Evolutionary conservation across 768 basidiomycete species (phyloP), one percentile per base, ranked within the genome.

Genomic region (Pleurotus cornucopiae): DNA sequence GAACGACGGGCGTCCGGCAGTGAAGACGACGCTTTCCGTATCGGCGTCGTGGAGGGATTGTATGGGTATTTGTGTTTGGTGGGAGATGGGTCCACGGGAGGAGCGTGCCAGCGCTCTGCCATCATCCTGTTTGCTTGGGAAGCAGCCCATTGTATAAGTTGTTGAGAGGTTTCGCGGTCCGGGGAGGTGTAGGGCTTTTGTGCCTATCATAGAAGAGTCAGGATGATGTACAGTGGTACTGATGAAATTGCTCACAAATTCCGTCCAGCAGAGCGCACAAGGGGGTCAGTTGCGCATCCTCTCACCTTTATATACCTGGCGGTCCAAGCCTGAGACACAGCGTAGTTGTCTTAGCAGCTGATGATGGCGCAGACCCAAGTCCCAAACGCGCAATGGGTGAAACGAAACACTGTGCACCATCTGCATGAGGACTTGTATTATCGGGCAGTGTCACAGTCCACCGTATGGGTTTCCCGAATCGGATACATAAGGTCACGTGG

Each of bases 241-340:
- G 51, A 23, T 16, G 48, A 20, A 9, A 2, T 39, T 53, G 43
- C 51, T 20, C 39, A 53, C 51, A 53, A 53, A 53, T 39, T 53
- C 51, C 39, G 51, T 39, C 51, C 51, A 53, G 51, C 51, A 53
- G 51, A 53, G 51, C 51, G 51, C 51, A 53, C 51, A 53, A 53
- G 51, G 38, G 41, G 41, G 51, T n/a, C 38, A 14, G 48, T 49
- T 49, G 16, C 34, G 25, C 14, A 11, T 20, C 48, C 23, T 14
- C 34, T 16, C 14, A 3, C 21, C 48, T 25, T 53, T 53, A 53
- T 53, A 53, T 53, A 53, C 51, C 20, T 14, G 14, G 9, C 26
- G 5, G n/a, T 0, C 48, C 48, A 34, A 37, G 38, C 30, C 48
- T 34, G n/a, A 34, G 14, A 47, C 46, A 47, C 46, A 20, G 46